A percentile compares a stretch with the other conserved stretches of the same genome.
Evolutionary conservation across 1,139 yeast species (phyloP).

Genomic region (Saccharomycopsis phalli): DNA sequence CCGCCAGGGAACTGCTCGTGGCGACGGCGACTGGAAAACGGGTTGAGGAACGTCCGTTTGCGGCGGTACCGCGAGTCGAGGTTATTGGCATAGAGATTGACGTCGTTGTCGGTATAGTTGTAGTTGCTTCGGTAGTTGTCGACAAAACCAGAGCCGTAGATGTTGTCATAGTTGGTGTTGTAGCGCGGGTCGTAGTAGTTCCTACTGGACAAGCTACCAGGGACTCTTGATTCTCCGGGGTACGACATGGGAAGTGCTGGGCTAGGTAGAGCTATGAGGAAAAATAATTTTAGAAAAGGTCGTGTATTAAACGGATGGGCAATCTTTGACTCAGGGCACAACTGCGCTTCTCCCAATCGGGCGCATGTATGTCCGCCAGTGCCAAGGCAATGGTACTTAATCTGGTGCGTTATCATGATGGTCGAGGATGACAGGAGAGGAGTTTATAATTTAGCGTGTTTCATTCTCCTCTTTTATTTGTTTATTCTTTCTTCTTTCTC

Average conservation of each 20-base stretch:
- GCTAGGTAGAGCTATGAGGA: slow-evolving; percentile 3
- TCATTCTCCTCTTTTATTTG: too few species aligned
- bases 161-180: slow-evolving; percentile 4
- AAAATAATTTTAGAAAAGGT: slow-evolving; percentile 2
- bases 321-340: not conserved
- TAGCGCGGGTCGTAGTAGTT: slow-evolving; percentile 9
- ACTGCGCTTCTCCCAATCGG: not conserved
- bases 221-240: too few species aligned
- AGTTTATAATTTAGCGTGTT: too few species aligned
- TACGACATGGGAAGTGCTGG: slow-evolving; percentile 1
- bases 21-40: not conserved
- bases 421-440: too few species aligned
- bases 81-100: slow-evolving; percentile 10
- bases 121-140: slow-evolving; percentile 3
- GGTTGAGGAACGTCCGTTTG: not conserved
- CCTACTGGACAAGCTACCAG: slow-evolving; percentile 1
- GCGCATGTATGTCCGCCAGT: too few species aligned
- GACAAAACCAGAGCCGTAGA: not conserved
- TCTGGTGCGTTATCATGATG: too few species aligned
- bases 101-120: slow-evolving; percentile 7
- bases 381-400: too few species aligned
- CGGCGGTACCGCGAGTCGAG: not conserved
- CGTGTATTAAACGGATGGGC: not conserved
- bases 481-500: too few species aligned
- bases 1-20: not conserved